Evolutionary conservation across 306 rosid genomes (phyloP), one percentile per base, ranked within the genome.

Genomic region (Citrullus mucosospermus): DNA sequence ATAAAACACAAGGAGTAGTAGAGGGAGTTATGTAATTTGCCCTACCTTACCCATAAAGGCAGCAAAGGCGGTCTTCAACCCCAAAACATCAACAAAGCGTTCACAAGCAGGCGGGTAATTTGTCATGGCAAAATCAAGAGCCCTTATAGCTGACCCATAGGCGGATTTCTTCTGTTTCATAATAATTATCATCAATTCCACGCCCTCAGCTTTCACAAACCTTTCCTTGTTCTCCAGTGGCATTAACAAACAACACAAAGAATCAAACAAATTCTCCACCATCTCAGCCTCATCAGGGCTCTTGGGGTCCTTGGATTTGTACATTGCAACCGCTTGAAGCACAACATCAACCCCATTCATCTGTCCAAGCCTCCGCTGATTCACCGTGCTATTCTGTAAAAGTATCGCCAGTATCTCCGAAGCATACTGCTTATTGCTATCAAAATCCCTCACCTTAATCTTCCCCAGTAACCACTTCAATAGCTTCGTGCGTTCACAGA

Each of bases 21-120:
- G 43, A 46, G 20, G 32, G 18, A 78, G 6, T 43, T 48, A 9
- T 46, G 68, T 32, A 30, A 30, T 48, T 39, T 46, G 8, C 51
- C 87, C 87, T 90, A 91, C 98, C 98, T 94, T 92, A 89, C 98
- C 98, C 98, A 94, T 94, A 83, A 94, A 92, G 80, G 97, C 98
- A 28, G 98, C 94, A 85, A 94, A 94, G 1, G 92, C 97, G 30
- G 98, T 94, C 91, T 94, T 94, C 89, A 94, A 75, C 43, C 98
- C 97, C 87, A 94, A 83, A 82, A 94, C 98, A 88, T 94, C 98
- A 66, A 94, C 91, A 81, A 94, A 92, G 14, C 98, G 96, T 75
- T 94, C 98, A 58, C 98, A 94, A 14, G 97, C 98, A 6, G 95
- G 97, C 25, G 94, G 98, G 68, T 90, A 94, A 80, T 88, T 94